A percentile compares a stretch with the other conserved stretches of the same genome.
phyloP scores from a whole-genome alignment of 257 asterid genomes.

The Pogostemon cablin region DNA sequence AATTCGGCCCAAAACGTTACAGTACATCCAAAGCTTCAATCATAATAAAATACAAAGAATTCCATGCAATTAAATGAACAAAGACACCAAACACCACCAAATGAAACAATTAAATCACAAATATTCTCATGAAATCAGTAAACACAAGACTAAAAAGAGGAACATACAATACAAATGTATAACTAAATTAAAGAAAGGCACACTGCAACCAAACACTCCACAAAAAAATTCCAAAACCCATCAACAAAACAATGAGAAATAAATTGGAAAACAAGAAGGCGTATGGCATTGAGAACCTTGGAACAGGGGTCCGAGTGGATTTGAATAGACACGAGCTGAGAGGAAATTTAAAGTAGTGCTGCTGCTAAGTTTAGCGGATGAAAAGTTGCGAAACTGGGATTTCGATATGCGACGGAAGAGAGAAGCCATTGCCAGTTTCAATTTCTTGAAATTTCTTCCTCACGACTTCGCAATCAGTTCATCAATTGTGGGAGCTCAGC shows the following conservation, averaged over 20 bases:
- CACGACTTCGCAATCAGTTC: background rate
- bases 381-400: constrained; percentile 30
- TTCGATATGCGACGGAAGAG: constrained; percentile 43
- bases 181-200: background rate
- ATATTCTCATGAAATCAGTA: background rate
- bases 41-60: background rate
- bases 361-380: constrained; percentile 28
- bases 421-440: constrained; percentile 44
- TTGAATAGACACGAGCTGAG: constrained; percentile 34
- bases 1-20: background rate
- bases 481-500: background rate
- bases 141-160: background rate
- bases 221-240: background rate
- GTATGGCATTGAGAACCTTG: constrained; percentile 46
- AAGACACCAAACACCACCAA: background rate
- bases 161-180: background rate
- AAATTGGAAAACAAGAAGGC: background rate
- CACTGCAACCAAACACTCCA: constrained; percentile 1
- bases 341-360: constrained; percentile 30
- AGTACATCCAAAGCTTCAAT: constrained; percentile 11
- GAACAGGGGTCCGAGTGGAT: constrained; percentile 33
- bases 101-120: background rate
- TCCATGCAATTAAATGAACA: constrained; percentile 6
- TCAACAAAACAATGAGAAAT: constrained; percentile 8
- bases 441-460: constrained; percentile 7